Conservation (phyloP, 2,329 filamentous ascomycete species). For the Dendrostoma leiphaemia region DNA sequence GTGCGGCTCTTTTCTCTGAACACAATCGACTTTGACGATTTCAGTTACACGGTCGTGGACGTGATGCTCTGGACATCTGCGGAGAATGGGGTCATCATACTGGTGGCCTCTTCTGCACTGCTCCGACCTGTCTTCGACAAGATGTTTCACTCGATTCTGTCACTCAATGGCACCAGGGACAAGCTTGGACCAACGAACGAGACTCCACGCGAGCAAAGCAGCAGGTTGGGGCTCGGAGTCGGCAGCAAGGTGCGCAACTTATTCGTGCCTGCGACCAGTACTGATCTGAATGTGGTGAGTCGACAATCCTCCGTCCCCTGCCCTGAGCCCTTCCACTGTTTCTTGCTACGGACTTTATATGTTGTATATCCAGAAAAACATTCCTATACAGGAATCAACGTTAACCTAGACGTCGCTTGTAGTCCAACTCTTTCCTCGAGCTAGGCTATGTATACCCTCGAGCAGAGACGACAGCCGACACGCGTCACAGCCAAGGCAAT, state of each 20-base stretch:
- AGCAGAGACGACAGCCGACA: constrained; percentile 7
- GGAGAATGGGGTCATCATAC: constrained; percentile 24
- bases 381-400: background rate
- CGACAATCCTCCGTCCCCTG: background rate
- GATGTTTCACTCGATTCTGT: constrained; percentile 21
- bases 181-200: background rate
- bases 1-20: constrained; percentile 23
- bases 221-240: constrained; percentile 8
- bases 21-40: constrained; percentile 24
- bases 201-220: background rate
- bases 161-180: constrained; percentile 2
- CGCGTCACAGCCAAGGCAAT: constrained; percentile 3
- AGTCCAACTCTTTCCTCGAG: constrained; percentile 20
- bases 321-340: background rate
- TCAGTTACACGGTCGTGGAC: constrained; percentile 22
- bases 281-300: background rate
- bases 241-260: constrained; percentile 11
- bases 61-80: constrained; percentile 26
- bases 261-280: constrained; percentile 14
- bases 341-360: background rate
- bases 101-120: constrained; percentile 25
- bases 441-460: constrained; percentile 4
- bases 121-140: constrained; percentile 26
- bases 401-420: background rate
- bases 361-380: background rate